Evolutionary conservation across 169 alveolate genomes (phyloP), one percentile per base, ranked within the genome.

Genomic region (Plasmodium coatneyi): DNA sequence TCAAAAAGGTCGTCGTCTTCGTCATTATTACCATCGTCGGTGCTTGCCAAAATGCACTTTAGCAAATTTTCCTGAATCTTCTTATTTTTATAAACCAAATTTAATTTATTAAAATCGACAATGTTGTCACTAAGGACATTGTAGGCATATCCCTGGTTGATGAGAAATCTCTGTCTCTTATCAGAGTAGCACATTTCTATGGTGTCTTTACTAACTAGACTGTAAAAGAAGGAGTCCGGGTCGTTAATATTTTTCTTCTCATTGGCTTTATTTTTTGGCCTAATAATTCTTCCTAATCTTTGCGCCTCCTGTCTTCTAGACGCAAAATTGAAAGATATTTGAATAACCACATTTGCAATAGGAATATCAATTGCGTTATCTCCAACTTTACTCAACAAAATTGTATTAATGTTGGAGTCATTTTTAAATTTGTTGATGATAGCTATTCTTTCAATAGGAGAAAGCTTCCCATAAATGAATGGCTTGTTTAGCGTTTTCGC

Each of bases 331-430:
- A 99, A 98, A 70, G 99, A 98, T 43, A 99, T 98, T 95, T 99
- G 99, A 52, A 99, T 99, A 72, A 99, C 99, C 14, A 99, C 99
- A 95, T 98, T 99, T 3, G 99, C 99, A 52, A 98, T 96, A 7
- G 99, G 99, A 7, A 99, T 96, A 95, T 99, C 99, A 19, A 99
- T 99, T 10, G 99, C 99, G 76, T 99, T 99, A 96, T 99, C 99
- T n/a, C 99, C 99, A 28, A 99, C 99, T 94, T 99, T 98, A 76
- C 99, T 98, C 43, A 99, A 97, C 46, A 99, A 96, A 25, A 99
- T 97, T 4, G 99, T 97, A 95, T 98, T 82, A 83, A 82, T 83
- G 6, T 81, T 56, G 34, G 96, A 91, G 30, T 84, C 83, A 25
- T 95, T 97, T 92, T 98, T 97, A 96, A 99, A 99, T 71, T 97